These are phyloP conservation scores for Pyrenula aspistea DNA, from an alignment of 495 filamentous ascomycete species.

Conservation along the genomic window DNA sequence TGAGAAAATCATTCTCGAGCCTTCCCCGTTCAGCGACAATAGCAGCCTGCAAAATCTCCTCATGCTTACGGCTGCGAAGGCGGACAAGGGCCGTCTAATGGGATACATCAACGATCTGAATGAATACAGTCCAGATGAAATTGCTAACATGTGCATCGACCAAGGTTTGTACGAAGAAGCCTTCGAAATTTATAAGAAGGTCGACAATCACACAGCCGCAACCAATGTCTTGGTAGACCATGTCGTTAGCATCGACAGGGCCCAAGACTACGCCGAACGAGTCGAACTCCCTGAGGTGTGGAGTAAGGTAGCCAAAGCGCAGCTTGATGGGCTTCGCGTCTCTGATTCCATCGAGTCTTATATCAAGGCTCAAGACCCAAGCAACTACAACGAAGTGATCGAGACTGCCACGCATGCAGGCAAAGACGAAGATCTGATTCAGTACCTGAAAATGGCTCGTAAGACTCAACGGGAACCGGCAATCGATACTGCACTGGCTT, in stretches of 20 bases:
- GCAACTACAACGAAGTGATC: slow-evolving; percentile 91
- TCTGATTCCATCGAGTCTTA: slow-evolving; percentile 93
- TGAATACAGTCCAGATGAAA: slow-evolving; percentile 83
- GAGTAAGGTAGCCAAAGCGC: slow-evolving; percentile 97
- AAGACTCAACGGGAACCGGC: slow-evolving; percentile 90
- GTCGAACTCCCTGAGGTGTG: slow-evolving; percentile 96
- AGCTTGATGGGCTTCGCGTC: slow-evolving; percentile 90
- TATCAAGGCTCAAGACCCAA: slow-evolving; percentile 85
- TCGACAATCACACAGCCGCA: slow-evolving; percentile 74
- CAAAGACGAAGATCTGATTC: slow-evolving; percentile 96
- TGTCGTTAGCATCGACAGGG: slow-evolving; percentile 95
- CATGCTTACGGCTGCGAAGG: slow-evolving; percentile 94
- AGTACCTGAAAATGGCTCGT: slow-evolving; percentile 92
- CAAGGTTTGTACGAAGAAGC: slow-evolving; percentile 94
- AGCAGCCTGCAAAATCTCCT: slow-evolving; percentile 90
- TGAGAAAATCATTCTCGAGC: slow-evolving; percentile 98
- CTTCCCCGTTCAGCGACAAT: slow-evolving; percentile 94
- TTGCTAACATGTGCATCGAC: slow-evolving; percentile 84
- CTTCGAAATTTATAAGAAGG: slow-evolving; percentile 98
- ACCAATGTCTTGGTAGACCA: slow-evolving; percentile 92
- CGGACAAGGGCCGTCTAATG: slow-evolving; percentile 91
- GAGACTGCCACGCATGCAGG: slow-evolving; percentile 92
- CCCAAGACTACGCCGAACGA: slow-evolving; percentile 91
- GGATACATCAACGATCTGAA: slow-evolving; percentile 89
- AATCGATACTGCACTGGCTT: slow-evolving; percentile 88